These are phyloP conservation scores for Castanea sativa DNA, from an alignment of 306 rosid genomes.

Conservation along the genomic window DNA sequence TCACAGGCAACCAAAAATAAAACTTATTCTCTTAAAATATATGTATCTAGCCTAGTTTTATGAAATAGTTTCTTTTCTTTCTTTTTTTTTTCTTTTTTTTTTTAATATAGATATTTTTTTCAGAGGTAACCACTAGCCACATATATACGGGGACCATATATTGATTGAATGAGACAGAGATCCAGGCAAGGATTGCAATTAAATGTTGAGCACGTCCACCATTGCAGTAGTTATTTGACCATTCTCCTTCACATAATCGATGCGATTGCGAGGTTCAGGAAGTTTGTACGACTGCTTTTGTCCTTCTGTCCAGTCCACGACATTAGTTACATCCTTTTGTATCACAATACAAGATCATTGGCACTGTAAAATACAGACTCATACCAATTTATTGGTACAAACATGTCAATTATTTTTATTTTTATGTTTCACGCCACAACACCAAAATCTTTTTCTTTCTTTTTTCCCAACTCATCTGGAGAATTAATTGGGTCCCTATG, in stretches of 20 bases:
- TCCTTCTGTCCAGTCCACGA: conserved; percentile 7
- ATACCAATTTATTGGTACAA: no score
- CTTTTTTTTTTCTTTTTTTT: no score
- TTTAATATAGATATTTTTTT: no score
- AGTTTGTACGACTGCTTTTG: conserved; percentile 3
- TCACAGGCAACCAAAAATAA: no score
- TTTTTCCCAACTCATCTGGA: no score
- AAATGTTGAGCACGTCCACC: conserved; percentile 30
- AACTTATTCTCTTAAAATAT: no score
- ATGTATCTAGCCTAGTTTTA: no score
- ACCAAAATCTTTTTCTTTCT: no score
- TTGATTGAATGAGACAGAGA: conserved; percentile 30
- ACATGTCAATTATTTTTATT: no score
- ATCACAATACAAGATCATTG: not conserved
- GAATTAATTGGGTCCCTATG: no score
- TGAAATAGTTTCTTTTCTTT: no score
- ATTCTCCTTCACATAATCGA: conserved; percentile 18
- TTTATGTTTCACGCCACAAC: no score
- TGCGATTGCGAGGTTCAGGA: conserved; percentile 11
- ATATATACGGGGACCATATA: not conserved
- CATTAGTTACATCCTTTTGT: not conserved
- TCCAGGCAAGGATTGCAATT: conserved; percentile 30
- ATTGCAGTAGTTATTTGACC: conserved; percentile 34
- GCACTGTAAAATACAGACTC: not conserved
- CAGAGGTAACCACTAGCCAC: not conserved